Conservation (phyloP, 495 filamentous ascomycete species). For the Podospora tetraspora region DNA sequence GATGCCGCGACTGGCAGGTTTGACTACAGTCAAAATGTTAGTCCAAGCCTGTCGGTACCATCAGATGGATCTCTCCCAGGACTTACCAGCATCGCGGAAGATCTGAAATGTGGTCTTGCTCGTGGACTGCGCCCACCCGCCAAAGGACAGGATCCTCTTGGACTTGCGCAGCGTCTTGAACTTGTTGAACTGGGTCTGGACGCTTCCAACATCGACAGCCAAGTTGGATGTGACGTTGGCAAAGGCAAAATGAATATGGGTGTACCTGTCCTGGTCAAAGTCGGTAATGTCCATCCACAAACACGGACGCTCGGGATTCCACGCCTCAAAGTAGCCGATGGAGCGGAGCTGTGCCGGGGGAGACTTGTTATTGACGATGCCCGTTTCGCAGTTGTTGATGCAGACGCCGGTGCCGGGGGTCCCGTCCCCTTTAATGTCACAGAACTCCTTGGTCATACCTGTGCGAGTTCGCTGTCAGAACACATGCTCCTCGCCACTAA, state of each 20-base stretch:
- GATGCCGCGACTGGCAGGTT: constrained; percentile 17
- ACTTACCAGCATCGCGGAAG: constrained; percentile 17
- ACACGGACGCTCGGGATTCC: constrained; percentile 21
- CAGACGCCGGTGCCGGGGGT: constrained; percentile 37
- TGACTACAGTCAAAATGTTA: neutral
- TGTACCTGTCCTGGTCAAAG: constrained; percentile 25
- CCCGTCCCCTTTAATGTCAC: constrained; percentile 30
- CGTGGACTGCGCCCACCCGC: constrained; percentile 31
- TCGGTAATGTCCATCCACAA: constrained; percentile 19
- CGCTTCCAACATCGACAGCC: constrained; percentile 6
- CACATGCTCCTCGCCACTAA: no score
- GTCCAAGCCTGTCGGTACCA: no score
- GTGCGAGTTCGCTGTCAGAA: neutral
- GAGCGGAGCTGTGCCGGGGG: constrained; percentile 3
- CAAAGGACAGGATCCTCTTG: constrained; percentile 33
- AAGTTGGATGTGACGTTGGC: constrained; percentile 17
- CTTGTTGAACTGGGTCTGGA: constrained; percentile 18
- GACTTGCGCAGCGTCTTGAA: constrained; percentile 10
- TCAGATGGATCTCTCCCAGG: no score
- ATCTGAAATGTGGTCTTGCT: constrained; percentile 14
- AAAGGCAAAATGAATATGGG: constrained; percentile 32
- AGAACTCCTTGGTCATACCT: constrained; percentile 44
- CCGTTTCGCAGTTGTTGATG: constrained; percentile 25
- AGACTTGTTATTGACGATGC: constrained; percentile 20
- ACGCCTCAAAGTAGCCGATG: constrained; percentile 33